A percentile compares a stretch with the other conserved stretches of the same genome.
phyloP scores from a whole-genome alignment of 2,329 filamentous ascomycete species.

The Xylariomycetidae sp. region DNA sequence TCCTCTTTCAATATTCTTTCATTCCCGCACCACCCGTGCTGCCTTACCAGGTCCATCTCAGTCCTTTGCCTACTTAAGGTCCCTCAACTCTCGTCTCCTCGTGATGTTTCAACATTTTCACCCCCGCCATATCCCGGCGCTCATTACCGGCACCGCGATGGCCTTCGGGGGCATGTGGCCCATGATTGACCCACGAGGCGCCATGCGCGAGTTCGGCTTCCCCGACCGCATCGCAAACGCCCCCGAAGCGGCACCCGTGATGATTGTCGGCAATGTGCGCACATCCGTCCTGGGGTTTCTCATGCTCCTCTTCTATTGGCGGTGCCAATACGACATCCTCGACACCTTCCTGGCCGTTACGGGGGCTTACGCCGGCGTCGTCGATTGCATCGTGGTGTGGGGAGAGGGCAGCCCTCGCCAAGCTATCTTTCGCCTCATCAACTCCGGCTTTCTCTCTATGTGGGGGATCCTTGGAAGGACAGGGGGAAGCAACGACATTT shows the following conservation, averaged over 20 bases:
- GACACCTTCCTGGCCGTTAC: conserved; percentile 20
- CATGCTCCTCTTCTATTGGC: conserved; percentile 16
- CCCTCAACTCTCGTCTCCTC: too few relatives aligned
- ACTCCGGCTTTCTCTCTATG: conserved; percentile 11
- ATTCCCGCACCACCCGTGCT: too few relatives aligned
- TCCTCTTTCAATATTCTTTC: too few relatives aligned
- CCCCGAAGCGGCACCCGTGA: conserved; percentile 14
- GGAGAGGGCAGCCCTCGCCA: conserved; percentile 13
- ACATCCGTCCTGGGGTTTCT: conserved; percentile 19
- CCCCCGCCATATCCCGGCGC: conserved; percentile 10
- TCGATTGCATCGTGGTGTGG: conserved; percentile 24
- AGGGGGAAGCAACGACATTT: too few relatives aligned
- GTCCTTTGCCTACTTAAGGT: too few relatives aligned
- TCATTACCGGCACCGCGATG: conserved; percentile 13
- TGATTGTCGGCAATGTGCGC: conserved; percentile 16
- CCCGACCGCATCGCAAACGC: conserved; percentile 15
- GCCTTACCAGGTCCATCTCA: too few relatives aligned
- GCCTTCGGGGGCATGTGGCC: conserved; percentile 23
- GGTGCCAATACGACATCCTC: conserved; percentile 10
- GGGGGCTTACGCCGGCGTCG: conserved; percentile 18
- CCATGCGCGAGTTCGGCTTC: conserved; percentile 24
- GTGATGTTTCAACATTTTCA: too few relatives aligned
- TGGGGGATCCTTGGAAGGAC: conserved; percentile 9
- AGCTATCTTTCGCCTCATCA: conserved; percentile 16
- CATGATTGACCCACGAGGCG: conserved; percentile 12